Evolutionary conservation across 768 basidiomycete genomes (phyloP), one percentile per base, ranked within the genome.

Genomic region (Rhodotorula taiwanensis): DNA sequence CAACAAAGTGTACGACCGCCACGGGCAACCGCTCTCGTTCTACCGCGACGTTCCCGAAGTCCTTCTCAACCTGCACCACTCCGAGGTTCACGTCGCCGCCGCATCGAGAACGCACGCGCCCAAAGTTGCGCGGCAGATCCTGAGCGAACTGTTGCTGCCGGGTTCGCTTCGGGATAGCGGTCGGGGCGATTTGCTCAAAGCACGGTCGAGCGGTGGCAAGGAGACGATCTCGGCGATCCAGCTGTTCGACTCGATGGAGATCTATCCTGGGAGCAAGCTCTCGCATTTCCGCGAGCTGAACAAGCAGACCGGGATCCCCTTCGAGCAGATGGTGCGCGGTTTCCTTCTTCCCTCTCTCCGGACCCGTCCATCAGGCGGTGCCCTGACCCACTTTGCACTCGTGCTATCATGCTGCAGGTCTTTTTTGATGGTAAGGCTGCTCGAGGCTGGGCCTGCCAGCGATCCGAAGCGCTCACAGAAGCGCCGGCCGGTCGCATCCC

Each of bases 31-130:
- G n/a, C 28, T 55, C 16, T 18, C 27, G 2, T 54, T 44, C 45
- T 62, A 52, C 34, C 25, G 7, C 14, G 58, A 58, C 30, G 87
- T 92, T 0, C 83, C 89, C 0, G 76, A 79, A 25, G 87, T 95
- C 0, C 93, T 94, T 73, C 77, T 97, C 54, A 93, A 98, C 74
- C 92, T 90, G 6, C 94, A 89, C 64, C 90, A 93, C 72, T 90
- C 90, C 23, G 93, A 91, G 75, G 92, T 97, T 88, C 97, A 98
- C 72, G 81, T 97, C 55, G 92, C 91, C 15, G 89, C 97, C 74
- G 93, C 94, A 77, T 82, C 86, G 0, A 78, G 87, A 50, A 89
- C 87, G 16, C 77, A 92, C 47, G 94, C 88, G 1, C 79, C 85
- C 0, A 79, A 79, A 57, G 76, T 89, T 52, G 92, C 92, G 5